A percentile compares a stretch with the other conserved stretches of the same genome.
Conservation (phyloP, 495 filamentous ascomycete genomes). For the Bacidia rubella region DNA sequence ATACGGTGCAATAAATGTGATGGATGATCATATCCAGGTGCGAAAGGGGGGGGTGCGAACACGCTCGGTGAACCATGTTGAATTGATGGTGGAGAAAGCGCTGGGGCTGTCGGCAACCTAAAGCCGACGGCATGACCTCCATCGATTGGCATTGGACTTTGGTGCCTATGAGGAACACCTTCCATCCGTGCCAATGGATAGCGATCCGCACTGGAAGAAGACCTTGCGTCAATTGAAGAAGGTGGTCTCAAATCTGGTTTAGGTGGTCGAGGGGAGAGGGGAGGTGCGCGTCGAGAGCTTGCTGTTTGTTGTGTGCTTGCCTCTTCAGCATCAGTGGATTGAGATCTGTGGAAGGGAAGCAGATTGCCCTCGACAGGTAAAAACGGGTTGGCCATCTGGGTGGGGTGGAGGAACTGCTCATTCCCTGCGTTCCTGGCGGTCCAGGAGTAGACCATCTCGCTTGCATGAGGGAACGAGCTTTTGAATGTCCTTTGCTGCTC, state of each 20-base stretch:
- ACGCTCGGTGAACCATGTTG: neutral
- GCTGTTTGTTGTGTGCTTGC: neutral
- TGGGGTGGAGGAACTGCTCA: neutral
- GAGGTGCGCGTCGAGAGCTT: neutral
- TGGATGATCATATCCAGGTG: slow-evolving; percentile 5
- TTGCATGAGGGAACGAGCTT: neutral
- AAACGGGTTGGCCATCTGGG: slow-evolving; percentile 5
- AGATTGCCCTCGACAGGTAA: neutral
- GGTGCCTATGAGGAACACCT: neutral
- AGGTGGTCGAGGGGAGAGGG: neutral
- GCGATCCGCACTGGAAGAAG: no score
- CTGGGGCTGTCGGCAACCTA: neutral
- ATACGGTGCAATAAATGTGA: slow-evolving; percentile 27
- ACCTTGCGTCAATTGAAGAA: neutral
- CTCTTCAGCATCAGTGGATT: neutral
- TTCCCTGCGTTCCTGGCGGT: neutral
- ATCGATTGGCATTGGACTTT: neutral
- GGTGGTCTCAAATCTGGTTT: neutral
- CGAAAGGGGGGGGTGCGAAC: neutral
- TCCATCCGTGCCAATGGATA: neutral
- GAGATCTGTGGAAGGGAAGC: neutral
- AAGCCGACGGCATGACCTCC: neutral
- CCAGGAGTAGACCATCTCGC: slow-evolving; percentile 1
- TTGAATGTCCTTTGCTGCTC: neutral
- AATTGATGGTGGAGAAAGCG: neutral